Evolutionary conservation across 257 asterid species (phyloP).

Genomic region (Rehmannia glutinosa): DNA sequence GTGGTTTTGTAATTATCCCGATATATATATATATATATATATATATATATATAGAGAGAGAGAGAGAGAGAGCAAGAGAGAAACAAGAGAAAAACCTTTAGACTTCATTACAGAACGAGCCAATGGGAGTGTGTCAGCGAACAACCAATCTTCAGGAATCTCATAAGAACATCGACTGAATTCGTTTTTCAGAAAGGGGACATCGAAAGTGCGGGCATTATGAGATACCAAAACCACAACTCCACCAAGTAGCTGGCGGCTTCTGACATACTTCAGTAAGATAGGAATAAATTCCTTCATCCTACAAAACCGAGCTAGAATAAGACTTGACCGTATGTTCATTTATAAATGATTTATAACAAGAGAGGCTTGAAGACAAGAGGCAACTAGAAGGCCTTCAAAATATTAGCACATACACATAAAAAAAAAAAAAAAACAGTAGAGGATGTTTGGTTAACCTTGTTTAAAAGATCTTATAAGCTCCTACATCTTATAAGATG

Average conservation of each 20-base stretch:
- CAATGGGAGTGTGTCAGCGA: conserved; percentile 65
- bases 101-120: conserved; percentile 66
- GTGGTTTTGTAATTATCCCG: too few species aligned
- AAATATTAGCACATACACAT: background rate
- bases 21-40: background rate
- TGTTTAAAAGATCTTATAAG: background rate
- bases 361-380: background rate
- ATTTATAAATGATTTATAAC: background rate
- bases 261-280: conserved; percentile 53
- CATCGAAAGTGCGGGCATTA: conserved; percentile 70
- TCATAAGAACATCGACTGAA: conserved; percentile 60
- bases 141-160: conserved; percentile 72
- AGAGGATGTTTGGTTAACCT: too few species aligned
- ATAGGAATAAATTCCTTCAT: conserved; percentile 93
- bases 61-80: background rate
- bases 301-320: conserved; percentile 40
- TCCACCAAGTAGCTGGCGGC: conserved; percentile 84
- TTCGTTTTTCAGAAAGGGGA: conserved; percentile 74
- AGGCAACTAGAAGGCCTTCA: background rate
- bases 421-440: too few species aligned
- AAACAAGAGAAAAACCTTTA: conserved; percentile 37
- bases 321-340: conserved; percentile 7
- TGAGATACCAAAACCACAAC: conserved; percentile 75
- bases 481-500: too few species aligned
- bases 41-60: background rate